Base-by-base conservation (phyloP, 1,284 basidiomycete species). In the Spongiforma sp. region DNA sequence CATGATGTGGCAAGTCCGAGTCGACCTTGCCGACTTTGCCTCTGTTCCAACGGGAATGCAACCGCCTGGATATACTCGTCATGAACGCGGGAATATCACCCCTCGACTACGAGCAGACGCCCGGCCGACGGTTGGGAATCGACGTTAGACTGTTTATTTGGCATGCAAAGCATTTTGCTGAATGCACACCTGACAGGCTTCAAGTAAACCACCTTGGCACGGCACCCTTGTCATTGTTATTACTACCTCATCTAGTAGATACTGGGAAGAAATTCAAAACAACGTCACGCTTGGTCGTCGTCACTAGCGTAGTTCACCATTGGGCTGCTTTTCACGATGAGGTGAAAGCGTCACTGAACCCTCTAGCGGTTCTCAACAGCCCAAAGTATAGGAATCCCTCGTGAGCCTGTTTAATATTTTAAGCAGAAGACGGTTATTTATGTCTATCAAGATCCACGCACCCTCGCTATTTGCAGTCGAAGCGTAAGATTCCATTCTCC, bases 351-450 rank as follows among this genome's bases (percentile, higher is more conserved):
- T 70, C 73, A 9, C 48, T 69, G 0, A 69, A 77, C n/a, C 77
- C 79, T 4, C 59, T 82, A 4, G 68, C 72, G 11, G 75, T 57
- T 0, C 68, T 83, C 5, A 74, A 63, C 1, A 74, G 74, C 50
- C 65, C 71, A 48, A 71, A 75, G 14, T 75, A 78, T 57, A 79
- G 75, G 57, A 73, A 70, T 14, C 48, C 64, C 12, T 43, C 59
- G 73, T 77, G 62, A 62, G 73, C 65, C 21, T 1, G 9, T 12
- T 46, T n/a, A n/a, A n/a, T 48, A 6, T 3, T 34, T 12, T 24
- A n/a, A 6, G 2, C 6, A 6, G 10, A 12, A 17, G 2, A 39
- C 24, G 32, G 6, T 5, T 50, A 2, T 55, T 59, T 8, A 65
- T 10, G 3, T 56, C 36, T 41, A 7, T 53, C 28, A 12, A 77